A percentile compares a stretch with the other conserved stretches of the same genome.
Conservation (phyloP, 23 red algal genomes). For the Gracilaria caudata region DNA sequence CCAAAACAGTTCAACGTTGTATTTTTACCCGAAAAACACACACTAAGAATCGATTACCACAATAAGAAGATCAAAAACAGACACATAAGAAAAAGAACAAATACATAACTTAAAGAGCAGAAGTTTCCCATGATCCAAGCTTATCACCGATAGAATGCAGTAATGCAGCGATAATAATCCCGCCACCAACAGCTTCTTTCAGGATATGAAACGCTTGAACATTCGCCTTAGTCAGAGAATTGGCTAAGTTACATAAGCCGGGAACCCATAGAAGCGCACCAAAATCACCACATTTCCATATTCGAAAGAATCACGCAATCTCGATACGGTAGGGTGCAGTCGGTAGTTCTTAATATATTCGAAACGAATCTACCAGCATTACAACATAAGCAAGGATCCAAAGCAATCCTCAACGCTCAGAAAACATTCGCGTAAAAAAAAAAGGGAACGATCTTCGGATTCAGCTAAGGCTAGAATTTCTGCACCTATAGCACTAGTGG, state of each 20-base stretch:
- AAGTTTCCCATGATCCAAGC: neutral
- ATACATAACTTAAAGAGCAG: neutral
- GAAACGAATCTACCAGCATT: neutral
- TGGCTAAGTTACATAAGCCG: neutral
- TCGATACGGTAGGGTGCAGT: neutral
- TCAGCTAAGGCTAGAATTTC: neutral
- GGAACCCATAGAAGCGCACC: constrained; percentile 2
- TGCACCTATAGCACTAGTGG: neutral
- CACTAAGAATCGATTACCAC: neutral
- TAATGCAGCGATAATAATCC: neutral
- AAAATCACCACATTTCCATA: constrained; percentile 22
- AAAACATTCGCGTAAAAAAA: neutral
- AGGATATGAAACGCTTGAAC: neutral
- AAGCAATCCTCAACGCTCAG: neutral
- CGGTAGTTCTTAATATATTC: constrained; percentile 13
- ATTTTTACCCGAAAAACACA: neutral
- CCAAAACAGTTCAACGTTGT: neutral
- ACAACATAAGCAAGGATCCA: neutral
- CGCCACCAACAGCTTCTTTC: neutral
- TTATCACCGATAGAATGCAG: neutral
- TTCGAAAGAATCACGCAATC: constrained; percentile 18
- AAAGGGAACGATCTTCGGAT: neutral
- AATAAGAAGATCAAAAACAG: neutral
- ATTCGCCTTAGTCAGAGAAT: neutral
- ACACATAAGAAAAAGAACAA: too few species aligned